Evolutionary conservation across 2,329 filamentous ascomycete genomes (phyloP).

Genomic region (Malbranchea cinnamomea): DNA sequence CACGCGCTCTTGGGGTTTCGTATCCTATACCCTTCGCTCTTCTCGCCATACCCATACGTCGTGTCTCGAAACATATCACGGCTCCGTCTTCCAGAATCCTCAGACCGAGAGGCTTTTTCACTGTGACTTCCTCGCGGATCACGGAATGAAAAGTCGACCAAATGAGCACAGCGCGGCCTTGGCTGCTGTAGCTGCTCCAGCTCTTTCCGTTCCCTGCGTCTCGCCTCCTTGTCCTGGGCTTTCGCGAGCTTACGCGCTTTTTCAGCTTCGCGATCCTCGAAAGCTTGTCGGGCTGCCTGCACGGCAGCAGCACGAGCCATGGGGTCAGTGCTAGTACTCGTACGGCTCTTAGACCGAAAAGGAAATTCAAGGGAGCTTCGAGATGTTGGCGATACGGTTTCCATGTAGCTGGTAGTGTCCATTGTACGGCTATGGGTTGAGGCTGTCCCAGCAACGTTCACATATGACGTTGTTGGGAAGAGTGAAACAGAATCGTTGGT

Average conservation of each 20-base stretch:
- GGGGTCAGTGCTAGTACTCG: slow-evolving; percentile 33
- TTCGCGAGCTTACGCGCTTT: slow-evolving; percentile 41
- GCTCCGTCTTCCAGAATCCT: background rate
- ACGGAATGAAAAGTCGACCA: too few species aligned
- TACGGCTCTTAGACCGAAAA: slow-evolving; percentile 35
- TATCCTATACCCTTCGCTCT: slow-evolving; percentile 10
- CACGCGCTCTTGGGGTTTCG: slow-evolving; percentile 23
- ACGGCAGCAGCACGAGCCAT: slow-evolving; percentile 41
- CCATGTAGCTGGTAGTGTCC: slow-evolving; percentile 35
- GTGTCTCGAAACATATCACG: background rate
- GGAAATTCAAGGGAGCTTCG: slow-evolving; percentile 43
- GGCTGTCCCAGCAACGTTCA: slow-evolving; percentile 35
- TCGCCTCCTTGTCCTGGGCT: slow-evolving; percentile 30
- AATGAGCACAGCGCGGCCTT: too few species aligned
- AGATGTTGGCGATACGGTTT: slow-evolving; percentile 37
- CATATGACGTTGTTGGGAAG: slow-evolving; percentile 34
- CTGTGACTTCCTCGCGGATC: slow-evolving; percentile 1
- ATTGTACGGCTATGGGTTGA: slow-evolving; percentile 31
- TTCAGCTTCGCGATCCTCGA: slow-evolving; percentile 43
- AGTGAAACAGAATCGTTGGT: slow-evolving; percentile 27
- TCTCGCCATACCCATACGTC: background rate
- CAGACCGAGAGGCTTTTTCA: slow-evolving; percentile 4
- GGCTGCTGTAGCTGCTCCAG: too few species aligned
- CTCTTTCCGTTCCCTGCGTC: slow-evolving; percentile 27
- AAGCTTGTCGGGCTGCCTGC: slow-evolving; percentile 40